phyloP scores from a whole-genome alignment of 148 eudicot genomes.

The Talinum fruticosum region DNA sequence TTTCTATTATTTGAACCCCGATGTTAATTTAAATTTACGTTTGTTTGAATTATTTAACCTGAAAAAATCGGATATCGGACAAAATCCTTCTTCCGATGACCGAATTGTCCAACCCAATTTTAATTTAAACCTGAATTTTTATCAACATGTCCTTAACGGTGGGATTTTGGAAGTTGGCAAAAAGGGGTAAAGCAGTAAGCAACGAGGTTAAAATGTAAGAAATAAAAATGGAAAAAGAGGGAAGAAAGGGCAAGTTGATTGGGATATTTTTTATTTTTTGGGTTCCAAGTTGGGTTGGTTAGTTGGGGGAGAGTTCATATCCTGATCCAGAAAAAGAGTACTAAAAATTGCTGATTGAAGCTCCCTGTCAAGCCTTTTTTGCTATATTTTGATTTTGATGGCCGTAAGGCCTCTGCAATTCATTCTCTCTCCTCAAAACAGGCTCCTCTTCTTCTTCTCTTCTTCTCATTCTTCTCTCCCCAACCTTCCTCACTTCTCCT shows the following conservation, averaged over 20 bases:
- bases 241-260: not conserved
- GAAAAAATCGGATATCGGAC: too few species aligned
- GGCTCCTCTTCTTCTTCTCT: not conserved
- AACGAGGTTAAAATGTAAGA: not conserved
- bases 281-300: not conserved
- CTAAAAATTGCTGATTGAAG: not conserved
- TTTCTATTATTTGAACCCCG: too few species aligned
- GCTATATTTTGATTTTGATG: conserved; percentile 34
- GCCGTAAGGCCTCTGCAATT: conserved; percentile 52
- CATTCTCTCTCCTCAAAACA: conserved; percentile 16
- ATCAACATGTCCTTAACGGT: too few species aligned
- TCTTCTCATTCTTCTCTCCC: not conserved
- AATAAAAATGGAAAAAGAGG: too few species aligned
- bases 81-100: too few species aligned
- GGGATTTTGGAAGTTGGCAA: not conserved
- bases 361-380: not conserved
- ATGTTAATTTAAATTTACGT: too few species aligned
- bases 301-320: not conserved
- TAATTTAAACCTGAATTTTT: too few species aligned
- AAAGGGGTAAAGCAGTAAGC: not conserved
- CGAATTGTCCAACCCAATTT: too few species aligned
- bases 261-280: too few species aligned
- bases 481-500: not conserved
- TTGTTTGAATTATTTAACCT: too few species aligned
- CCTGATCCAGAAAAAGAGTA: not conserved